phyloP scores from a whole-genome alignment of 192 early-diverging fungal species.

The Backusella parvicylindrica region DNA sequence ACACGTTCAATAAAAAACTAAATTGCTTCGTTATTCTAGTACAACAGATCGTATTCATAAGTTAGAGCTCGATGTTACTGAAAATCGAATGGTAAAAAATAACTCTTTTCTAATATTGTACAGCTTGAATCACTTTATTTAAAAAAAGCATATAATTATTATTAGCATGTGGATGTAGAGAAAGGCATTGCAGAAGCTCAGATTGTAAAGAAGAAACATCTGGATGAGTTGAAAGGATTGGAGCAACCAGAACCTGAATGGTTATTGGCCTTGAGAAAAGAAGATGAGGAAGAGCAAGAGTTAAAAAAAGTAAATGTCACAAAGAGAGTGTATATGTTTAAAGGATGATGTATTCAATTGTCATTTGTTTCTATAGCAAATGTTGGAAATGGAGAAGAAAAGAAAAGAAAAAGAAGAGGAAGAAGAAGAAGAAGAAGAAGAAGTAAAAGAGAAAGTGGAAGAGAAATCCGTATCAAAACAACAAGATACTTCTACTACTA shows the following conservation, averaged over 20 bases:
- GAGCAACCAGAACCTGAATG: conserved; percentile 13
- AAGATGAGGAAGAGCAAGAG: background rate
- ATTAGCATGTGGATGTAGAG: conserved; percentile 20
- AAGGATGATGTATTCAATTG: background rate
- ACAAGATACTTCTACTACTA: background rate
- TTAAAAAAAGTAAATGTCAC: background rate
- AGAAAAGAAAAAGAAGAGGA: background rate
- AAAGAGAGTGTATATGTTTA: background rate
- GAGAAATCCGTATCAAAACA: background rate
- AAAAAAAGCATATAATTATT: too few species aligned
- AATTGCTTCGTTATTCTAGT: background rate
- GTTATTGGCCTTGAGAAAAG: conserved; percentile 3
- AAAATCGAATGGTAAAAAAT: conserved; percentile 1
- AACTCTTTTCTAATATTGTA: too few species aligned
- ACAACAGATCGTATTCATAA: background rate
- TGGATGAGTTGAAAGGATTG: background rate
- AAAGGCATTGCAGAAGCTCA: conserved; percentile 16
- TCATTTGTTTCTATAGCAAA: background rate
- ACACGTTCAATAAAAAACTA: too few species aligned
- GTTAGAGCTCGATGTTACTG: background rate
- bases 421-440: background rate
- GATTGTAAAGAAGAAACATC: conserved; percentile 9
- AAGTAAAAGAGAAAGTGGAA: background rate
- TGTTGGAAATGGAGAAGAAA: background rate
- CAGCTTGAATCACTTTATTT: too few species aligned